A percentile compares a stretch with the other conserved stretches of the same genome.
Evolutionary conservation across 1,284 basidiomycete species (phyloP).

Genomic region (Jaminaea rosea): DNA sequence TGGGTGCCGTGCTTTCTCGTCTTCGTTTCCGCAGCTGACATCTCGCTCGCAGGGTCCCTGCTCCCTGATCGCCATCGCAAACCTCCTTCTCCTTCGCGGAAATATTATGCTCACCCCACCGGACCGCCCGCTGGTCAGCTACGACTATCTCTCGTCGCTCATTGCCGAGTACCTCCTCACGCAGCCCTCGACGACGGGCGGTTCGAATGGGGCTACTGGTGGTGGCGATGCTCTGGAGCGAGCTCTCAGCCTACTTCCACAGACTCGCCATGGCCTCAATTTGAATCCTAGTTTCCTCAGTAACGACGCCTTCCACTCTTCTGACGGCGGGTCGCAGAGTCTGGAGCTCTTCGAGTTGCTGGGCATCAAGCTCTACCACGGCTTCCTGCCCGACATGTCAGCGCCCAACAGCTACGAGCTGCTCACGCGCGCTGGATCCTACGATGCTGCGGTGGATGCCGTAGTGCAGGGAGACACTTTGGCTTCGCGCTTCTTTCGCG

Average conservation of each 20-base stretch:
- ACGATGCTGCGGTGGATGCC: slow-evolving; percentile 2
- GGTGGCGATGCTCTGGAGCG: slow-evolving; percentile 63
- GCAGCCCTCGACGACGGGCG: slow-evolving; percentile 35
- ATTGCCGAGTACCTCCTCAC: slow-evolving; percentile 70
- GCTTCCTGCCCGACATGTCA: neutral
- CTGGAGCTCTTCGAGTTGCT: neutral
- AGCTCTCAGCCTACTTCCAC: slow-evolving; percentile 70
- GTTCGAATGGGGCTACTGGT: slow-evolving; percentile 6
- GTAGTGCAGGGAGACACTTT: neutral
- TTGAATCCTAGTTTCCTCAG: slow-evolving; percentile 30
- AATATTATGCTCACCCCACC: slow-evolving; percentile 50
- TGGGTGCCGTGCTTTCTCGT: too few species aligned
- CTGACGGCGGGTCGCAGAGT: slow-evolving; percentile 7
- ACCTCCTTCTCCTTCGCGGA: slow-evolving; percentile 32
- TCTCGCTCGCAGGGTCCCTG: slow-evolving; percentile 70
- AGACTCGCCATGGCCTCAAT: slow-evolving; percentile 60
- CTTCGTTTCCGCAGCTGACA: too few species aligned
- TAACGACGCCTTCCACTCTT: slow-evolving; percentile 21
- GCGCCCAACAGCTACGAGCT: neutral
- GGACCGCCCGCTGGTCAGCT: slow-evolving; percentile 63
- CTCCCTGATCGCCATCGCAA: slow-evolving; percentile 69
- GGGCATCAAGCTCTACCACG: slow-evolving; percentile 4
- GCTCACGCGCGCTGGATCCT: slow-evolving; percentile 8
- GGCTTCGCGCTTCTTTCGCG: neutral
- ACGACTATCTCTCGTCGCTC: slow-evolving; percentile 69